Base-by-base conservation (phyloP, 306 rosid genomes). In the Erythrophleum fordii region DNA sequence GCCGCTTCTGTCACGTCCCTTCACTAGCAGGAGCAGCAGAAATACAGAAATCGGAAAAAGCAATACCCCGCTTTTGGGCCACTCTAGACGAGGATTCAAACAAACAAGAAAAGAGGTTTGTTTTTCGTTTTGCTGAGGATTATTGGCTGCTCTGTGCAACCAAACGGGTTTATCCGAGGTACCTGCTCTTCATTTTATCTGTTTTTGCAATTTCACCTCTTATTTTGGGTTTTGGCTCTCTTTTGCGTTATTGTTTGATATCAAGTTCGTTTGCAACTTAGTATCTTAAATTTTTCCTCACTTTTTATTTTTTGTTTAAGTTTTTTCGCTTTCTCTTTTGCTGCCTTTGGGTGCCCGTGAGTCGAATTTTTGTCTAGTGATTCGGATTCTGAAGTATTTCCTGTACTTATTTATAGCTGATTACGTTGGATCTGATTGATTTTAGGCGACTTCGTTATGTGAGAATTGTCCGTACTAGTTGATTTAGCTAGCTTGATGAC, bases 341-440 rank as follows among this genome's bases (percentile, higher is more conserved):
- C 4, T 22, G 23, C 45, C n/a, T 1, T 39, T 22, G 11, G 51
- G 66, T 61, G 39, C 34, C 55, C 56, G 72, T 4, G 9, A 16
- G 44, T 73, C 17, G 52, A 49, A 53, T 64, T 83, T 53, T 42
- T 17, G 20, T 49, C 44, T 28, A 26, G 46, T 69, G 46, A 44
- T 44, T 56, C 53, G 74, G 56, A 46, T 80, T 61, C 68, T 62
- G 53, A 76, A 69, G 20, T 42, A 20, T 64, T 59, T 61, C 18
- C 59, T 29, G 29, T 59, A 49, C 49, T 69, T 55, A 31, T 75
- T 60, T 11, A 13, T 71, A 69, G 68, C 74, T 77, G 71, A 55
- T 76, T 78, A 26, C 10, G 44, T 79, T 81, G 69, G 81, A 60
- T 85, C 86, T 77, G 78, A 53, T 55, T 78, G 45, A 53, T 67